Evolutionary conservation across 2,329 filamentous ascomycete species (phyloP), one percentile per base, ranked within the genome.

Genomic region (Pseudogymnoascus verrucosus): DNA sequence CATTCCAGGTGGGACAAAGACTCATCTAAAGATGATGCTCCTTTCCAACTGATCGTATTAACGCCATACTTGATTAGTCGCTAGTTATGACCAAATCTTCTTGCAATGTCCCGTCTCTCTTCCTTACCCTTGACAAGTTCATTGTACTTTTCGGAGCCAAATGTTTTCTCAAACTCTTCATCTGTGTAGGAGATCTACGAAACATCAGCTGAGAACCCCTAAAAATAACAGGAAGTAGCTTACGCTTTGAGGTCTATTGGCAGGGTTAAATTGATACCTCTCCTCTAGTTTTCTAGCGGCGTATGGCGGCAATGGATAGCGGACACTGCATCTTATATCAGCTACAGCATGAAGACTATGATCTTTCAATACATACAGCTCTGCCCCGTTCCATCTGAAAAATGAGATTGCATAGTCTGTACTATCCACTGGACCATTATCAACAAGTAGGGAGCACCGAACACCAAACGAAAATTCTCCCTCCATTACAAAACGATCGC

Each of bases 261-360:
- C 63, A 37, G 63, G 65, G 47, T 66, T 65, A 16, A 65, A 66
- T 26, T 66, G 65, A 63, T 62, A 66, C 60, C 44, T 62, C 42
- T 62, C 64, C 14, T 61, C 39, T 31, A 66, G 59, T 40, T 47
- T 26, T 39, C 62, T 66, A 44, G 11, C 36, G 37, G 63, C 63
- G 60, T 59, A 62, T 36, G 19, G 19, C 12, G 42, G 39, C 44
- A 66, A 61, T 31, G 39, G 57, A 37, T 16, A 42, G 23, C 19
- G 36, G 21, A 62, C 44, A 60, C 60, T 40, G 4, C 28, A 31
- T 31, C 28, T 65, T 34, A 14, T 36, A 59, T 64, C 47, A 51
- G 44, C 51, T 34, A 21, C 36, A 31, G 28, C 8, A 31, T 31
- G 2, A 31, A 31, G 34, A 34, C 16, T 7, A 44, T 26, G 51